Evolutionary conservation across 192 early-diverging fungal species (phyloP), one percentile per base, ranked within the genome.

Genomic region (Podila horticola): DNA sequence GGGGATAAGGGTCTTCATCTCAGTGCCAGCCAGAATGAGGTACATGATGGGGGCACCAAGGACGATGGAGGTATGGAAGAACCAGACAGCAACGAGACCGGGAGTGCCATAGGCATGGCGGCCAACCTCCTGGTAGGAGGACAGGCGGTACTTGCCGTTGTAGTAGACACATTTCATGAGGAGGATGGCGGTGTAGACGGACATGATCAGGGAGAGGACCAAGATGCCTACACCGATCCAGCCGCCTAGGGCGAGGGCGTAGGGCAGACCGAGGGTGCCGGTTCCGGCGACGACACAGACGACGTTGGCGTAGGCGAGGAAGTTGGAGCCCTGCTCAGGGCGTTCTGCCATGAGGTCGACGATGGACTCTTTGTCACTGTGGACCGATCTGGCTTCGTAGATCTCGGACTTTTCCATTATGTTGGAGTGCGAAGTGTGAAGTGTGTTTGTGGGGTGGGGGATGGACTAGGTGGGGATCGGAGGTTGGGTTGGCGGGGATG

Each of bases 181-280:
- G 2, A 95, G 83, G 49, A 88, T 87, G 22, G 93, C 94, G 0
- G 90, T 91, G 75, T 95, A 95, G 28, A 87, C 62, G 17, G 91
- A 90, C 68, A 94, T 92, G 9, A 90, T 69, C 45, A 90, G 92
- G 0, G 93, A 90, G 48, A 95, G 84, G 22, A 91, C 48, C 34
- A 97, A 83, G 70, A 95, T 83, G n/a, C 89, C 69, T 9, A 92
- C 65, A 36, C 91, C 92, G 29, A 91, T 77, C 95, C 95, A 97
- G 1, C 95, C 95, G 64, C 91, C 88, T 41, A 90, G 84, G 48
- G 76, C 86, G 19, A 97, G 85, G 6, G 94, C 92, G 74, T 92
- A 95, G 3, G 95, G 95, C 22, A 97, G 85, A 74, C 95, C 94
- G 28, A 95, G 88, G 29, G 94, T 89, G 15, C 95, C 95, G 11